Conservation (phyloP, 2,329 filamentous ascomycete genomes). For the Colletotrichum sublineola region DNA sequence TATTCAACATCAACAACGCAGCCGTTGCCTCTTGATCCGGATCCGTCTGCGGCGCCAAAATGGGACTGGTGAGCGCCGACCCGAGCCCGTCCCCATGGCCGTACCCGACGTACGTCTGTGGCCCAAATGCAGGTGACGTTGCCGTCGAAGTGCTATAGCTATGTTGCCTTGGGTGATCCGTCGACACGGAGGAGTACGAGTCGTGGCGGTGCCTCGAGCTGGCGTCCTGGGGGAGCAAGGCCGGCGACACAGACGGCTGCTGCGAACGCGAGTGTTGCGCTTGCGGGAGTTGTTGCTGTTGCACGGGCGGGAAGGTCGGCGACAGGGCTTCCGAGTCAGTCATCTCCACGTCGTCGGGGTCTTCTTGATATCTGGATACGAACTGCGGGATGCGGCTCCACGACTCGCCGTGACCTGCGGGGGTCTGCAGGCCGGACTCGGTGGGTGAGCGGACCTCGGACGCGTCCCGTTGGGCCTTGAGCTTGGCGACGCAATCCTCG, state of each 20-base stretch:
- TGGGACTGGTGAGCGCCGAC: conserved; percentile 72
- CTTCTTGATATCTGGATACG: conserved; percentile 55
- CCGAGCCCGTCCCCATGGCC: conserved; percentile 52
- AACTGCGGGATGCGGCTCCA: conserved; percentile 47
- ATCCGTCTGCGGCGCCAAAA: conserved; percentile 66
- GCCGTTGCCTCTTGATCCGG: conserved; percentile 85
- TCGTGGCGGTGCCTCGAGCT: conserved; percentile 57
- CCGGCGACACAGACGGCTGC: conserved; percentile 67
- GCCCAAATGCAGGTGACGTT: conserved; percentile 70
- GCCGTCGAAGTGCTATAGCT: conserved; percentile 63
- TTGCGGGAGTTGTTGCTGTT: conserved; percentile 40
- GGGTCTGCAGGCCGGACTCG: conserved; percentile 49
- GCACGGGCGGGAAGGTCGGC: conserved; percentile 57
- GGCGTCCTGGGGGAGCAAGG: conserved; percentile 61
- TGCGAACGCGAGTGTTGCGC: conserved; percentile 47
- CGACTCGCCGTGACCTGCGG: conserved; percentile 45
- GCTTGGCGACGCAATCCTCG: conserved; percentile 85
- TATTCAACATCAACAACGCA: conserved; percentile 89
- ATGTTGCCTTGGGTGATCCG: conserved; percentile 61
- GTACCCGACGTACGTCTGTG: conserved; percentile 58
- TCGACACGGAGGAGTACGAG: conserved; percentile 67
- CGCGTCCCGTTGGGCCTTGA: conserved; percentile 72
- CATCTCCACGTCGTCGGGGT: conserved; percentile 71
- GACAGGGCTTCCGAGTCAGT: conserved; percentile 63
- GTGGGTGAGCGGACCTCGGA: conserved; percentile 41